Evolutionary conservation across 306 rosid genomes (phyloP).

Genomic region (Castanea sativa): DNA sequence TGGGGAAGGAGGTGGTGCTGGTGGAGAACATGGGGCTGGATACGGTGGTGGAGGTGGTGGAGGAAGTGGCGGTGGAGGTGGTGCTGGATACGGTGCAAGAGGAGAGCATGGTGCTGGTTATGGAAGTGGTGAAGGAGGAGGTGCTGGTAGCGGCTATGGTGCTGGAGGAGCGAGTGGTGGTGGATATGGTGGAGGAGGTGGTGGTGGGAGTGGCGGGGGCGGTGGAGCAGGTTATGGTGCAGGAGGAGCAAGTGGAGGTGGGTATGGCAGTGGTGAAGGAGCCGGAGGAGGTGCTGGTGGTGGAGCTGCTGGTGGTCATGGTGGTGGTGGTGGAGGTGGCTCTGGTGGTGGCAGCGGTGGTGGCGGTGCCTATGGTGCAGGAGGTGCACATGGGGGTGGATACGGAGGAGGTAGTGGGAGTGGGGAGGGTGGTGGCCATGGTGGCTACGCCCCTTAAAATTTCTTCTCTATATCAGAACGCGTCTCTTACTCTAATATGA

Average conservation of each 20-base stretch:
- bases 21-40: slow-evolving; percentile 5
- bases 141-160: slow-evolving; percentile 22
- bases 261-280: slow-evolving; percentile 40
- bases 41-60: slow-evolving; percentile 30
- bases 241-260: slow-evolving; percentile 49
- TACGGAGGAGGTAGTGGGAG: slow-evolving; percentile 32
- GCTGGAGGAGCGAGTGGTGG: slow-evolving; percentile 34
- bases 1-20: slow-evolving; percentile 25
- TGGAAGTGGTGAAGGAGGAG: slow-evolving; percentile 27
- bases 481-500: background rate
- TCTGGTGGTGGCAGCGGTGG: slow-evolving; percentile 33
- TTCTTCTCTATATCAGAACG: background rate
- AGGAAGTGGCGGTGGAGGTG: slow-evolving; percentile 17
- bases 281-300: slow-evolving; percentile 34
- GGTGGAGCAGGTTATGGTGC: slow-evolving; percentile 28
- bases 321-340: slow-evolving; percentile 19
- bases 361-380: slow-evolving; percentile 20
- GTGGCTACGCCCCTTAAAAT: slow-evolving; percentile 46
- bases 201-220: slow-evolving; percentile 29
- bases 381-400: slow-evolving; percentile 23
- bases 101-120: slow-evolving; percentile 29
- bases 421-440: slow-evolving; percentile 39
- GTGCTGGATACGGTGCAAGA: background rate
- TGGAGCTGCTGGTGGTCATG: slow-evolving; percentile 32
- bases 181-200: slow-evolving; percentile 36